These are phyloP conservation scores for Daldinia childiae DNA, from an alignment of 495 filamentous ascomycete genomes.

Conservation along the genomic window DNA sequence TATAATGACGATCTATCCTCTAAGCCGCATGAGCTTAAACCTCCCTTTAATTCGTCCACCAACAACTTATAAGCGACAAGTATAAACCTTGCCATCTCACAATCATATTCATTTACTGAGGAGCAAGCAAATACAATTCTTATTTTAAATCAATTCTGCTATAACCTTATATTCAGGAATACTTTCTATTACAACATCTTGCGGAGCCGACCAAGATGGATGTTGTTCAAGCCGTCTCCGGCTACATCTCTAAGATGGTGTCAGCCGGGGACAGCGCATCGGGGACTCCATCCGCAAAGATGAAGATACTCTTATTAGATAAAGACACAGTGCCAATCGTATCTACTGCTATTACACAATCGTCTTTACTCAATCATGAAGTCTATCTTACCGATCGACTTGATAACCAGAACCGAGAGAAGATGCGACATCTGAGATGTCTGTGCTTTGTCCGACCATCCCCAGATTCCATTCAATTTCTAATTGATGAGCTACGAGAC, in stretches of 20 bases:
- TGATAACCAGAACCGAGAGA: conserved; percentile 89
- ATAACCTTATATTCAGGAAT: background rate
- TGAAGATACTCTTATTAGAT: conserved; percentile 98
- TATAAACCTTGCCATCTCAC: background rate
- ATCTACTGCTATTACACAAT: conserved; percentile 95
- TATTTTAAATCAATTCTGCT: conserved; percentile 7
- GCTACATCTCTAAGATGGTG: conserved; percentile 98
- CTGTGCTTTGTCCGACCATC: conserved; percentile 93
- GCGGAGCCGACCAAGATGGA: conserved; percentile 71
- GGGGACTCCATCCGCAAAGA: conserved; percentile 83
- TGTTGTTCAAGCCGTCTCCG: conserved; percentile 87
- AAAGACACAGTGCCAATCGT: conserved; percentile 93
- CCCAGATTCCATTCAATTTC: conserved; percentile 85
- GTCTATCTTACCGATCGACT: conserved; percentile 97
- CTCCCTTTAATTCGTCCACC: background rate
- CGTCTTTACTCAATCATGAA: conserved; percentile 93
- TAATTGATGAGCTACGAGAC: conserved; percentile 95
- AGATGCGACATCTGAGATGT: conserved; percentile 97
- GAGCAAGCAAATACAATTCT: background rate
- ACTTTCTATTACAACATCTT: conserved; percentile 1
- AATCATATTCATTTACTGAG: background rate
- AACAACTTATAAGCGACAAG: conserved; percentile 1
- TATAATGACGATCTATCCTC: conserved; percentile 35
- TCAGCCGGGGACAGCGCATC: conserved; percentile 79
- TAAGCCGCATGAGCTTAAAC: conserved; percentile 24